Percentiles rank a stretch among this genome's conserved stretches.
These are phyloP conservation scores for Raddia distichophylla DNA, from an alignment of 176 grass and related monocot species.

Conservation along the genomic window DNA sequence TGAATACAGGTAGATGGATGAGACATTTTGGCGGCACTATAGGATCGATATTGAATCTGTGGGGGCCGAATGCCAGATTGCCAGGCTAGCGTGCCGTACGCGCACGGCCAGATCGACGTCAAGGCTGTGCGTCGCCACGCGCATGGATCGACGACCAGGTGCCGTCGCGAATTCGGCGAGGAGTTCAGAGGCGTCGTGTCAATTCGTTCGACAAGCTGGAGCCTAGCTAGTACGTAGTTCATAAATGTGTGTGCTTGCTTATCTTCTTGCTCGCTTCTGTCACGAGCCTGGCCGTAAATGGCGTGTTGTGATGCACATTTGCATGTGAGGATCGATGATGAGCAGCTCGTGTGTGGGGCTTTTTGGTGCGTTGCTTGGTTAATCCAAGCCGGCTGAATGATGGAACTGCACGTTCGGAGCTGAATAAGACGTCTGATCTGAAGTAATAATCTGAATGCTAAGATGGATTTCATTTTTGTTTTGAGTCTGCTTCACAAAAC, in stretches of 20 bases:
- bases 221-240: not conserved
- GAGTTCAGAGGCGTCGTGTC: too few relatives aligned
- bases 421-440: too few relatives aligned
- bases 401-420: too few relatives aligned
- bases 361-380: too few relatives aligned
- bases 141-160: not conserved
- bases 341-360: not conserved
- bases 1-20: not conserved
- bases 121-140: not conserved
- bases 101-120: too few relatives aligned
- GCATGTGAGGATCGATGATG: not conserved
- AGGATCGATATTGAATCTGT: not conserved
- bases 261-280: not conserved
- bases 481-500: too few relatives aligned
- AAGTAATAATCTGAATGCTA: too few relatives aligned
- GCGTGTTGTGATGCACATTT: not conserved
- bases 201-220: too few relatives aligned
- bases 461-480: too few relatives aligned
- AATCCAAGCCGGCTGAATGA: too few relatives aligned
- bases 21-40: not conserved
- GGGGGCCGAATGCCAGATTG: constrained; percentile 18
- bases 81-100: not conserved
- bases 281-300: not conserved
- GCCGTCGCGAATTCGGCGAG: too few relatives aligned
- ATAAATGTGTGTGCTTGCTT: not conserved